phyloP scores from a whole-genome alignment of 345 rosid genomes.

The Salix viminalis region DNA sequence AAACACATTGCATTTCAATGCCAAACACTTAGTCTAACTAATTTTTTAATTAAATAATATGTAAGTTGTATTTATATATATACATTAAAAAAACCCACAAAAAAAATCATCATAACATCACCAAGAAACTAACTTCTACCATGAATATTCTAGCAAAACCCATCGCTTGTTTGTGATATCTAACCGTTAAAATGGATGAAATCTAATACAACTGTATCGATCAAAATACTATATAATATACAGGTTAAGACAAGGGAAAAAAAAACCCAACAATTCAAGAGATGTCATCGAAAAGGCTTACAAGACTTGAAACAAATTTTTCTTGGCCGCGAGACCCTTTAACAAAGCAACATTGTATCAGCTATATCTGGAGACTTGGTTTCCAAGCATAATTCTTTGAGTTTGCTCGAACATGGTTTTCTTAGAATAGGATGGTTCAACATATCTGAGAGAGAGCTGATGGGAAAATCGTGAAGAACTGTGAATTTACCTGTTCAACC shows the following conservation, averaged over 20 bases:
- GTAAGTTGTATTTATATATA: too few species aligned
- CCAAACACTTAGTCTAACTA: too few species aligned
- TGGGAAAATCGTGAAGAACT: not conserved
- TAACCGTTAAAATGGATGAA: too few species aligned
- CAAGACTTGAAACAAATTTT: not conserved
- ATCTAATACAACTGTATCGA: too few species aligned
- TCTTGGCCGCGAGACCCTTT: not conserved
- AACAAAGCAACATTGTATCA: not conserved
- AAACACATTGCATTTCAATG: too few species aligned
- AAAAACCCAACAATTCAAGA: too few species aligned
- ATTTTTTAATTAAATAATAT: too few species aligned
- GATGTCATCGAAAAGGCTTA: not conserved
- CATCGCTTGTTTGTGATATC: not conserved
- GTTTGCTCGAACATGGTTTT: slow-evolving; percentile 29
- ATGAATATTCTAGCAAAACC: not conserved
- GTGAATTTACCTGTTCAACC: too few species aligned
- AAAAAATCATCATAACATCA: too few species aligned
- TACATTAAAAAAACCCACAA: too few species aligned
- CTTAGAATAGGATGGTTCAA: slow-evolving; percentile 38
- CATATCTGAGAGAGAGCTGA: slow-evolving; percentile 4
- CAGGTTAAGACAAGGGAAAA: not conserved
- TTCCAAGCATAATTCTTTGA: slow-evolving; percentile 14
- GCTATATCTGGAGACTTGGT: not conserved
- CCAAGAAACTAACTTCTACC: too few species aligned
- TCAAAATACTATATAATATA: too few species aligned